Percentiles rank a stretch among this genome's conserved stretches.
Evolutionary conservation across 1,284 basidiomycete species (phyloP).

Genomic region (Cryptococcus neoformans): DNA sequence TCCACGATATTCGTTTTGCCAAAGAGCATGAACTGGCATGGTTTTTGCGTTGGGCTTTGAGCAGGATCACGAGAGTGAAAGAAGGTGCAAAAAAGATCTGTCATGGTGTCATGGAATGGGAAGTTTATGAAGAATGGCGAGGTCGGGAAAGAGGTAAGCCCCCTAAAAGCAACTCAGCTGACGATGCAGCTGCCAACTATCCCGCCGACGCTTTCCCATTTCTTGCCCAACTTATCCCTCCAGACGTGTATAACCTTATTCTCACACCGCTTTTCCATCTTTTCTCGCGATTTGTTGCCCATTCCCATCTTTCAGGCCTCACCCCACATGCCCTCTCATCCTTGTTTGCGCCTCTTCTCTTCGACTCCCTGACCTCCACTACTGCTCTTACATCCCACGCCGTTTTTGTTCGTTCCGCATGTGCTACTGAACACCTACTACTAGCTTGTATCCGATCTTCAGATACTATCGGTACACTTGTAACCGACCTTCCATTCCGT

Average conservation of each 20-base stretch:
- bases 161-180: not conserved
- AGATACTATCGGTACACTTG: slow-evolving; percentile 57
- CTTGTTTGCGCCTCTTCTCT: slow-evolving; percentile 82
- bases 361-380: slow-evolving; percentile 54
- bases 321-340: slow-evolving; percentile 78
- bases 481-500: slow-evolving; percentile 63
- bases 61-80: slow-evolving; percentile 61
- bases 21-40: slow-evolving; percentile 80
- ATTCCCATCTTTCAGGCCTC: slow-evolving; percentile 73
- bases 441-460: slow-evolving; percentile 79
- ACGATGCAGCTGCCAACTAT: slow-evolving; percentile 59
- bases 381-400: slow-evolving; percentile 74
- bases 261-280: slow-evolving; percentile 68
- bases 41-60: slow-evolving; percentile 79
- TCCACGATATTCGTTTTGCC: slow-evolving; percentile 74
- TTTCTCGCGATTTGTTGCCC: slow-evolving; percentile 71
- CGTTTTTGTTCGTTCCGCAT: slow-evolving; percentile 72
- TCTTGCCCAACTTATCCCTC: slow-evolving; percentile 53
- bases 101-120: slow-evolving; percentile 71
- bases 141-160: slow-evolving; percentile 70
- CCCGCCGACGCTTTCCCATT: slow-evolving; percentile 64
- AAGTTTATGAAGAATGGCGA: slow-evolving; percentile 71
- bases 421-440: slow-evolving; percentile 82
- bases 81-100: slow-evolving; percentile 55
- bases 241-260: slow-evolving; percentile 55